A percentile compares a stretch with the other conserved stretches of the same genome.
phyloP scores from a whole-genome alignment of 305 asterid species.

The Nicotiana rustica region DNA sequence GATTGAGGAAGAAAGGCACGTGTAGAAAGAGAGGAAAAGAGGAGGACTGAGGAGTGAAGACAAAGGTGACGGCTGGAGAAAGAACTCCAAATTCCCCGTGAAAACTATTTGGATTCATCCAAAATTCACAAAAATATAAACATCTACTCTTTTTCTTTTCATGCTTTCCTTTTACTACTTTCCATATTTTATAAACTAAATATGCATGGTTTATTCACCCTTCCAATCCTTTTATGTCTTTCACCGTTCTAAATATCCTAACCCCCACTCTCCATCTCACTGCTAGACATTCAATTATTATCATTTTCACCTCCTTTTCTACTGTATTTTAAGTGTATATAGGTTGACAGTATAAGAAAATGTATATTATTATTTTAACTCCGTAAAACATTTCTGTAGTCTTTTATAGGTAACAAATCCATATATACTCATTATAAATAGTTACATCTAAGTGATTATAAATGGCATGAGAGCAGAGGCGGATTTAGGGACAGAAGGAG shows the following conservation, averaged over 20 bases:
- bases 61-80: slow-evolving; percentile 78
- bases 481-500: too few species aligned
- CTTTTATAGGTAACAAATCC: too few species aligned
- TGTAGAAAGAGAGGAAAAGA: slow-evolving; percentile 67
- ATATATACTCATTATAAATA: too few species aligned
- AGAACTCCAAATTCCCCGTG: slow-evolving; percentile 95
- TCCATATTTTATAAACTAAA: slow-evolving; percentile 46
- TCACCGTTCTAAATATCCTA: slow-evolving; percentile 35
- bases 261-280: not conserved
- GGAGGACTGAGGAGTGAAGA: slow-evolving; percentile 53
- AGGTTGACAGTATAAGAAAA: too few species aligned
- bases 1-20: slow-evolving; percentile 55
- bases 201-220: slow-evolving; percentile 39
- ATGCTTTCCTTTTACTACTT: slow-evolving; percentile 54
- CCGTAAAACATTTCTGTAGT: too few species aligned
- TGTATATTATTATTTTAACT: too few species aligned
- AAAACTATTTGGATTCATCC: slow-evolving; percentile 77
- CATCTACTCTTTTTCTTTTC: slow-evolving; percentile 43
- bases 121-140: slow-evolving; percentile 49
- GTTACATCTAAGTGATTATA: too few species aligned
- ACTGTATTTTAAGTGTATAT: too few species aligned
- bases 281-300: not conserved
- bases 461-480: not conserved
- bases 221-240: slow-evolving; percentile 51
- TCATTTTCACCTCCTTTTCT: too few species aligned